Conservation (phyloP, 768 basidiomycete species). For the Postia placenta region DNA sequence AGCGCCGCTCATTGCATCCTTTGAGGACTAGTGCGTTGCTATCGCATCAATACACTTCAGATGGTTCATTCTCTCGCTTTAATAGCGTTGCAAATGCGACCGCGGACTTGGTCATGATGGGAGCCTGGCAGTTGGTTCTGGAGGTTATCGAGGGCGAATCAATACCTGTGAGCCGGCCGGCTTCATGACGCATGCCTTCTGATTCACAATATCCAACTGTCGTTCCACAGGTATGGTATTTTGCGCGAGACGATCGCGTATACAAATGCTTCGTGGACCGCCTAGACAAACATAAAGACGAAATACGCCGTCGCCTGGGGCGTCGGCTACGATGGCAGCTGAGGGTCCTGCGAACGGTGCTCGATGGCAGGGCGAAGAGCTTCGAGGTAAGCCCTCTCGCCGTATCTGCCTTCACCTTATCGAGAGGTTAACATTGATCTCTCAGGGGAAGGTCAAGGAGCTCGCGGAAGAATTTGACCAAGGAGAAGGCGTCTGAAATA, state of each 20-base stretch:
- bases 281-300: slow-evolving; percentile 28
- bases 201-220: slow-evolving; percentile 3
- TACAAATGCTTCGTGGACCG: slow-evolving; percentile 60
- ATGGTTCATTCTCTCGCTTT: neutral
- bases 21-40: slow-evolving; percentile 81
- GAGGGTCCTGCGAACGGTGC: slow-evolving; percentile 49
- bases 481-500: slow-evolving; percentile 41
- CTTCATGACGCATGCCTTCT: neutral
- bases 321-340: slow-evolving; percentile 69
- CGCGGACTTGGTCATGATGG: slow-evolving; percentile 77
- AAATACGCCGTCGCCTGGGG: slow-evolving; percentile 41
- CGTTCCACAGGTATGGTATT: slow-evolving; percentile 76
- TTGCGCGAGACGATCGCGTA: slow-evolving; percentile 88
- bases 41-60: neutral
- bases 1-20: slow-evolving; percentile 67
- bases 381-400: neutral
- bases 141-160: slow-evolving; percentile 53
- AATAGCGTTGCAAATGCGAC: slow-evolving; percentile 83
- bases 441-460: slow-evolving; percentile 58
- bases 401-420: neutral
- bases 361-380: slow-evolving; percentile 52
- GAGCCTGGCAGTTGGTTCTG: slow-evolving; percentile 65
- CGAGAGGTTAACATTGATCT: neutral
- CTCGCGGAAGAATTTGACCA: slow-evolving; percentile 60
- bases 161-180: slow-evolving; percentile 57